Base-by-base conservation (phyloP, 345 rosid species). In the Euclidium syriacum region DNA sequence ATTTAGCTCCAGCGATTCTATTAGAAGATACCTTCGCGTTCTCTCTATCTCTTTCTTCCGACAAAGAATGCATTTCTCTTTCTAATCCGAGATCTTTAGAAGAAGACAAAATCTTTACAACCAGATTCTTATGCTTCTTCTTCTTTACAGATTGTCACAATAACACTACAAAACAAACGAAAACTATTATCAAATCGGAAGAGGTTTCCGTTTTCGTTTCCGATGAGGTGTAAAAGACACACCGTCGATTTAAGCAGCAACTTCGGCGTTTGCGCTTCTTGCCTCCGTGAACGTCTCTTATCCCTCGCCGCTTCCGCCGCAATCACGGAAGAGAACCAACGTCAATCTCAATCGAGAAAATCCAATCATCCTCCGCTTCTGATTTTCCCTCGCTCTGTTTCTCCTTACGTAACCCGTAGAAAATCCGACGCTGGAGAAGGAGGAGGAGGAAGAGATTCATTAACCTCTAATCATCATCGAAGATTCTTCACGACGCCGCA, bases 221-320 rank as follows among this genome's bases (percentile, higher is more conserved):
- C 64, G 64, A 91, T 91, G 96, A 91, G 78, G 87, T 91, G 98
- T 58, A 85, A 83, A 64, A 78, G 80, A 41, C 95, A 92, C 54
- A 74, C 64, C 38, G 33, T 64, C 24, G 98, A 92, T 82, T 71
- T 30, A 22, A 89, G 82, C 53, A 79, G 90, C 78, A 59, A 27
- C 79, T 78, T 60, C 55, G 97, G 98, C 68, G 95, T 92, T 62
- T 92, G 97, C 71, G 81, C 96, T 53, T 69, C 98, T 39, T 92
- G 97, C 42, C 98, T 92, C 80, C 86, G 88, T 0, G 85, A 89
- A 34, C 89, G 94, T 39, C 90, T 91, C 24, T 40, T 72, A 6
- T 72, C 47, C 4, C 78, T 84, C 56, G 70, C 88, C 41, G 85
- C 75, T 3, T 47, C 85, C 35, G 87, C 74, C 55, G 85, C 85